Evolutionary conservation across 2,329 filamentous ascomycete species (phyloP).

Genomic region (Ceratocystis eucalypticola): DNA sequence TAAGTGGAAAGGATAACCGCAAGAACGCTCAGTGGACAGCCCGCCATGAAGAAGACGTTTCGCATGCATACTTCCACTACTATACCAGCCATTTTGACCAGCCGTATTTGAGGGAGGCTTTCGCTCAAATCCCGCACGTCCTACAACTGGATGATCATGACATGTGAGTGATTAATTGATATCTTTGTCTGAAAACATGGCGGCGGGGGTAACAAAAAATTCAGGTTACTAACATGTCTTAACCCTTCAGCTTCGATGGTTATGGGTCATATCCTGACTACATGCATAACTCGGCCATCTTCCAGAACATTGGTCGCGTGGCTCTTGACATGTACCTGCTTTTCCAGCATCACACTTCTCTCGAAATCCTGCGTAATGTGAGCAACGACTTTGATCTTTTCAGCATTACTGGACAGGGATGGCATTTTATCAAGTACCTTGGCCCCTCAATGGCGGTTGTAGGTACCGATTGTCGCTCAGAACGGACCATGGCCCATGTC

Average conservation of each 20-base stretch:
- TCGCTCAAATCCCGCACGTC: conserved; percentile 91
- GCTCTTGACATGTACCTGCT: conserved; percentile 96
- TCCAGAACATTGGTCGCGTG: conserved; percentile 93
- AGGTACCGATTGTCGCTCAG: conserved; percentile 81
- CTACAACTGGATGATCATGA: conserved; percentile 93
- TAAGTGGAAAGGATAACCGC: conserved; percentile 82
- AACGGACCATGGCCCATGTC: conserved; percentile 79
- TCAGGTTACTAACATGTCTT: conserved; percentile 15
- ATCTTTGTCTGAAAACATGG: background rate
- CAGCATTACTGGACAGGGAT: conserved; percentile 90
- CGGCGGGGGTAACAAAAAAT: background rate
- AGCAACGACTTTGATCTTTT: conserved; percentile 83
- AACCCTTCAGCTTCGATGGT: conserved; percentile 63
- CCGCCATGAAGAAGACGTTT: conserved; percentile 86
- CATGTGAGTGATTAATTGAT: conserved; percentile 56
- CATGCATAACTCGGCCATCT: conserved; percentile 95
- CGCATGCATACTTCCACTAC: conserved; percentile 96
- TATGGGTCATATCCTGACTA: conserved; percentile 96
- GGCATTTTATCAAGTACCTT: conserved; percentile 96
- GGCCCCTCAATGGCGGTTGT: conserved; percentile 83
- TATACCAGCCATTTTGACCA: conserved; percentile 98
- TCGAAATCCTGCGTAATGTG: conserved; percentile 83
- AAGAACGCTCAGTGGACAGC: conserved; percentile 88
- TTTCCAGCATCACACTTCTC: conserved; percentile 94
- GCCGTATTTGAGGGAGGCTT: conserved; percentile 83